A percentile compares a stretch with the other conserved stretches of the same genome.
Conservation (phyloP, 2,329 filamentous ascomycete genomes). For the Neofusicoccum ribis region DNA sequence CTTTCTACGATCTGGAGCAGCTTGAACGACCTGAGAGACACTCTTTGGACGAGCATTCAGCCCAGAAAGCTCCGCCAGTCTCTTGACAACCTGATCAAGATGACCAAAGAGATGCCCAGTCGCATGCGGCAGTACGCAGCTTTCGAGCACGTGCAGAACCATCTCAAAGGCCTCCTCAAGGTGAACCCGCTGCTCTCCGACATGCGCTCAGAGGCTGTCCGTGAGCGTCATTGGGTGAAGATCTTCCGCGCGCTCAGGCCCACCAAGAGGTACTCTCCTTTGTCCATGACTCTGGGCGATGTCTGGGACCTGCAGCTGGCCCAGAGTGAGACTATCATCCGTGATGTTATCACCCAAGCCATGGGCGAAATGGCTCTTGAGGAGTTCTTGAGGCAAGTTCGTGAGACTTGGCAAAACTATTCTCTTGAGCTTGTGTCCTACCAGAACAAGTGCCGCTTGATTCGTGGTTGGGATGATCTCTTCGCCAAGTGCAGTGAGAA, state of each 20-base stretch:
- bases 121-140: slow-evolving; percentile 98
- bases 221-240: slow-evolving; percentile 94
- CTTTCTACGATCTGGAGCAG: slow-evolving; percentile 96
- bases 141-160: slow-evolving; percentile 97
- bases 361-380: slow-evolving; percentile 98
- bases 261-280: slow-evolving; percentile 87
- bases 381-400: slow-evolving; percentile 94
- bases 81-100: slow-evolving; percentile 90
- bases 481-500: slow-evolving; percentile 99
- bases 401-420: slow-evolving; percentile 96
- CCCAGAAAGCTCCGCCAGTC: slow-evolving; percentile 88
- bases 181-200: slow-evolving; percentile 86
- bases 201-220: slow-evolving; percentile 93
- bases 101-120: slow-evolving; percentile 98
- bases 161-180: slow-evolving; percentile 84
- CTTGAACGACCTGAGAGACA: slow-evolving; percentile 88
- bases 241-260: slow-evolving; percentile 96
- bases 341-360: slow-evolving; percentile 90
- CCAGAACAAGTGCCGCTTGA: slow-evolving; percentile 96
- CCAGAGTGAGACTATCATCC: slow-evolving; percentile 82
- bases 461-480: slow-evolving; percentile 95
- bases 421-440: slow-evolving; percentile 93
- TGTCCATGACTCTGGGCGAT: slow-evolving; percentile 94
- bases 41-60: slow-evolving; percentile 92
- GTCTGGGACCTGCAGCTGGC: slow-evolving; percentile 96